These are phyloP conservation scores for Hortaea werneckii DNA, from an alignment of 2,329 filamentous ascomycete genomes.

Conservation along the genomic window DNA sequence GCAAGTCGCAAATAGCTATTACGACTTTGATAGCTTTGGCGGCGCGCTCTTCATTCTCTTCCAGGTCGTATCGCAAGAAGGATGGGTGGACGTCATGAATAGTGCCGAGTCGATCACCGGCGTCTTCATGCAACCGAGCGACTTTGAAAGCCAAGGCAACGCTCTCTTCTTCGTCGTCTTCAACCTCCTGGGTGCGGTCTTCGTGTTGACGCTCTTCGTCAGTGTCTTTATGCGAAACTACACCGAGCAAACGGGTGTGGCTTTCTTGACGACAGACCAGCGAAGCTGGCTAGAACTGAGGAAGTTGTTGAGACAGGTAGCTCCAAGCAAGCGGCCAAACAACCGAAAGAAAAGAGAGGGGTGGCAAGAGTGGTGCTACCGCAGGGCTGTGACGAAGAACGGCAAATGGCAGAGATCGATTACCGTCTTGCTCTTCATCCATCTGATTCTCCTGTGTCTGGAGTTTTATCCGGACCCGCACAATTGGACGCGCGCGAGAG, in stretches of 20 bases:
- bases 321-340: constrained; percentile 85
- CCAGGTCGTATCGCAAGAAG: constrained; percentile 97
- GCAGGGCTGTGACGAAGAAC: constrained; percentile 84
- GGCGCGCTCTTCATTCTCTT: constrained; percentile 91
- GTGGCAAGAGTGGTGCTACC: constrained; percentile 92
- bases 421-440: constrained; percentile 68
- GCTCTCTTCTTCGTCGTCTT: constrained; percentile 92
- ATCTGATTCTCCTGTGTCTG: constrained; percentile 70
- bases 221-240: constrained; percentile 99
- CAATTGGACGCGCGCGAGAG: constrained; percentile 60
- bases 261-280: constrained; percentile 89
- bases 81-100: constrained; percentile 91
- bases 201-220: constrained; percentile 92
- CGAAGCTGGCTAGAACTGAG: constrained; percentile 92
- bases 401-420: constrained; percentile 82
- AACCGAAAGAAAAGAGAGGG: constrained; percentile 59
- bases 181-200: constrained; percentile 92
- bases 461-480: constrained; percentile 71
- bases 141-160: constrained; percentile 66
- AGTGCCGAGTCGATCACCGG: constrained; percentile 73
- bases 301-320: constrained; percentile 84
- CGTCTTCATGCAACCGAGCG: constrained; percentile 59
- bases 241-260: constrained; percentile 94
- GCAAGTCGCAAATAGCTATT: constrained; percentile 68
- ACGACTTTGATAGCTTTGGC: constrained; percentile 91